Conservation (phyloP, 352 stramenopile species). For the Pythium sukuiense region DNA sequence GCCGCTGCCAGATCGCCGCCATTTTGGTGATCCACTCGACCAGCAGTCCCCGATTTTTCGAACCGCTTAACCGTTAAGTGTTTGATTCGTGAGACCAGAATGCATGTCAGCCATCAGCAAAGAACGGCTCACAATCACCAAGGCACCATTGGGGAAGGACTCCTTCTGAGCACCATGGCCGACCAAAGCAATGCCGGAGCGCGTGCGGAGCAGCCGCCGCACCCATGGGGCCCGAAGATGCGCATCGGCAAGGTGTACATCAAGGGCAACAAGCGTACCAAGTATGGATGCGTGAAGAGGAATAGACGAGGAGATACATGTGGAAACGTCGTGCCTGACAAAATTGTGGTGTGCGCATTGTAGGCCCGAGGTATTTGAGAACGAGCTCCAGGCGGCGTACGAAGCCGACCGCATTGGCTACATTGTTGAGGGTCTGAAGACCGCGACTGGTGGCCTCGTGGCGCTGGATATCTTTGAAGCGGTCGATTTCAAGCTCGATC, state of each 20-base stretch:
- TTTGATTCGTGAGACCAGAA: conserved; percentile 14
- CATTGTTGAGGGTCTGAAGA: conserved; percentile 56
- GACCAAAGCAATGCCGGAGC: conserved; percentile 3
- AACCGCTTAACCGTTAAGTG: conserved; percentile 10
- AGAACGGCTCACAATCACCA: conserved; percentile 13
- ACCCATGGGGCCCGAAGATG: conserved; percentile 79
- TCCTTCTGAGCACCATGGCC: conserved; percentile 16
- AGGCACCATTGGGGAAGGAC: neutral
- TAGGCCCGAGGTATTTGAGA: conserved; percentile 84
- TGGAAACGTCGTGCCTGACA: neutral
- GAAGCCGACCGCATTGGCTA: conserved; percentile 64
- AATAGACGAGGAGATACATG: neutral
- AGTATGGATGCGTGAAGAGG: conserved; percentile 37
- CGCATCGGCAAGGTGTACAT: conserved; percentile 86
- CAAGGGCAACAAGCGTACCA: conserved; percentile 86
- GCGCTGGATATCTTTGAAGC: conserved; percentile 84
- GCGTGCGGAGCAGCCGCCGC: conserved; percentile 33
- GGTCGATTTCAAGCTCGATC: conserved; percentile 79
- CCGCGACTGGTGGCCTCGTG: conserved; percentile 68
- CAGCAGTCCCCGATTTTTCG: neutral
- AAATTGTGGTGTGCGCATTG: conserved; percentile 1
- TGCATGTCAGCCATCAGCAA: conserved; percentile 24
- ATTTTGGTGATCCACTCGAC: conserved; percentile 32
- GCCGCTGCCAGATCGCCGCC: conserved; percentile 63
- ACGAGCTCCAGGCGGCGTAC: conserved; percentile 79